A percentile compares a stretch with the other conserved stretches of the same genome.
Evolutionary conservation across 2,329 filamentous ascomycete genomes (phyloP).

Genomic region (Trichoderma pleuroti): DNA sequence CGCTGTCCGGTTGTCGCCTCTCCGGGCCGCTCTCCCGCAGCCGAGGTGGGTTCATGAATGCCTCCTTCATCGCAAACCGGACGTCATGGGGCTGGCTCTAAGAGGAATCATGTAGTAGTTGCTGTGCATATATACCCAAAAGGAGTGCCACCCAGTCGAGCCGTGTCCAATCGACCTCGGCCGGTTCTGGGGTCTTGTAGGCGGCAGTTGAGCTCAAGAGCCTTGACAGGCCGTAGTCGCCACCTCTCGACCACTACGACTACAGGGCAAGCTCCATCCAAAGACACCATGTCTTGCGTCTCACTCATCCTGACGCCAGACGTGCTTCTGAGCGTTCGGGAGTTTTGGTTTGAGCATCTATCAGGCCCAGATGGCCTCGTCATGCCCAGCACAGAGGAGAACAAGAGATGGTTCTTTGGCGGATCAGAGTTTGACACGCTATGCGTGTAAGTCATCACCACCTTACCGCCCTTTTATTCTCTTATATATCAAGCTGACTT

Average conservation of each 20-base stretch:
- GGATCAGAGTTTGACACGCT: conserved; percentile 34
- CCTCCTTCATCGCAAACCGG: neutral
- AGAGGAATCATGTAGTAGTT: neutral
- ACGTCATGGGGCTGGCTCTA: neutral
- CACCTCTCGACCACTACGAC: neutral
- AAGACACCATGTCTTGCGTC: conserved; percentile 19
- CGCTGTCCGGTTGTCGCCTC: neutral
- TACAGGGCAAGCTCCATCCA: neutral
- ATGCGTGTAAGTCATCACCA: conserved; percentile 32
- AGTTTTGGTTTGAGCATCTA: conserved; percentile 41
- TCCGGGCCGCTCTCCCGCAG: neutral
- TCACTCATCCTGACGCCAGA: conserved; percentile 27
- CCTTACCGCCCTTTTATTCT: neutral
- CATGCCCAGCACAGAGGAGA: conserved; percentile 27
- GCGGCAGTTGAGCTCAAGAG: neutral
- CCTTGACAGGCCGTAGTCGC: neutral
- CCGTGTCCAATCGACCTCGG: neutral
- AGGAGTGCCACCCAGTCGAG: neutral
- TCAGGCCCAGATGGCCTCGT: conserved; percentile 27
- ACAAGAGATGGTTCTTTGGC: conserved; percentile 35
- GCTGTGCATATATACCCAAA: too few relatives aligned
- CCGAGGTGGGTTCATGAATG: neutral
- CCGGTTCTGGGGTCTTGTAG: neutral
- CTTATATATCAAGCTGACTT: neutral
- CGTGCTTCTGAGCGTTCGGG: conserved; percentile 30